Conservation (phyloP, 371 early-diverging fungal genomes). For the Apophysomyces elegans region DNA sequence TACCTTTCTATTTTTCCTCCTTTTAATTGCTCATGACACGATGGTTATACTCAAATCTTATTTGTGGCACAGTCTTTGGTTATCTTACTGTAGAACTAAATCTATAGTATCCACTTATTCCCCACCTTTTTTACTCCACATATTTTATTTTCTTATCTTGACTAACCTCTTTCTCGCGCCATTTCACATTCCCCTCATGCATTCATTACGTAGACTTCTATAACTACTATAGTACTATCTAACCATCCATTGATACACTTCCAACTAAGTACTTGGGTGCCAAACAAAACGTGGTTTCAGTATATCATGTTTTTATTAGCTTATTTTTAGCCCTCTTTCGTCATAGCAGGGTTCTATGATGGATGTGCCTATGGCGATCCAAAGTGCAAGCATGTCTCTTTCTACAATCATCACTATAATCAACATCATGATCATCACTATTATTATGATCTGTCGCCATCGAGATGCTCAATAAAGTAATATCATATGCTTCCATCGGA, state of each 20-base stretch:
- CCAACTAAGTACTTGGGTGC: background rate
- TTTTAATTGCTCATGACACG: background rate
- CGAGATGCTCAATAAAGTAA: background rate
- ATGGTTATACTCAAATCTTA: background rate
- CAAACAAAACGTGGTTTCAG: background rate
- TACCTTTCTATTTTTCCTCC: background rate
- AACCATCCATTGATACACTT: too few relatives aligned
- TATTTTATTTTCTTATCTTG: background rate
- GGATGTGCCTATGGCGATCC: background rate
- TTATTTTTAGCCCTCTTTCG: background rate
- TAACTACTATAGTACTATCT: background rate
- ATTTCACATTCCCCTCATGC: background rate
- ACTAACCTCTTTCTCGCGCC: background rate
- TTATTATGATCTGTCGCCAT: background rate
- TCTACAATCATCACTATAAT: background rate
- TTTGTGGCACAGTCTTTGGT: background rate
- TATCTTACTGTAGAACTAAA: background rate
- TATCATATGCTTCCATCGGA: slow-evolving; percentile 8
- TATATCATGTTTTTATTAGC: background rate
- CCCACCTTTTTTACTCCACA: slow-evolving; percentile 12
- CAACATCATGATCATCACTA: background rate
- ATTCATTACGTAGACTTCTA: background rate
- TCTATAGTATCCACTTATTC: background rate
- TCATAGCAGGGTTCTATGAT: too few relatives aligned
- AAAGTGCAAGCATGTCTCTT: background rate